Evolutionary conservation across 2,329 filamentous ascomycete genomes (phyloP).

Genomic region (Dothistroma pini): DNA sequence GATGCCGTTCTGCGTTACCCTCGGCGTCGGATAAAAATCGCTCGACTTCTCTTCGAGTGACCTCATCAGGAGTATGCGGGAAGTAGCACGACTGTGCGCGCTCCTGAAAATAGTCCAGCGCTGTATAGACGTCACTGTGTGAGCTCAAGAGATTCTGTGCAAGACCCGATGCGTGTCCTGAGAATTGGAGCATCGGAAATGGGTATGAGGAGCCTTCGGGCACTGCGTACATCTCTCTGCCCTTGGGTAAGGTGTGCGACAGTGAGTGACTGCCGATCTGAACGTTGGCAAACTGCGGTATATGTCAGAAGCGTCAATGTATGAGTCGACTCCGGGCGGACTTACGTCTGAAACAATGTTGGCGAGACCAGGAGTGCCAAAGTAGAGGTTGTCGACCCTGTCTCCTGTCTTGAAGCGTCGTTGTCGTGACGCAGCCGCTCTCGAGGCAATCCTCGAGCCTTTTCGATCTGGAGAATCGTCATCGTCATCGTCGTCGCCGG

Average conservation of each 20-base stretch:
- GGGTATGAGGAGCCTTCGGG: conserved; percentile 38
- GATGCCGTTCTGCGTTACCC: conserved; percentile 43
- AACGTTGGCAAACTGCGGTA: conserved; percentile 41
- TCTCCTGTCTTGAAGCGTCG: conserved; percentile 39
- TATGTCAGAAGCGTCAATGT: conserved; percentile 11
- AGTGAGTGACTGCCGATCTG: conserved; percentile 42
- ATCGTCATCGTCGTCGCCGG: conserved; percentile 40
- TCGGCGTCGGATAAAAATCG: conserved; percentile 42
- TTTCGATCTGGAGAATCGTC: conserved; percentile 28
- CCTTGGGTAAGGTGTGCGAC: conserved; percentile 39
- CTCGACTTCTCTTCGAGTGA: conserved; percentile 43
- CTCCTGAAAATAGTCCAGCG: conserved; percentile 42
- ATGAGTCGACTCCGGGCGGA: not conserved
- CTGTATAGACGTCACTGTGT: conserved; percentile 38
- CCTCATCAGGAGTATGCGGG: conserved; percentile 44
- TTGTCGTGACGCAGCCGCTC: conserved; percentile 28
- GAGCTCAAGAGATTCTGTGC: conserved; percentile 38
- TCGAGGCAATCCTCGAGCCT: conserved; percentile 19
- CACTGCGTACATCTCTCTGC: conserved; percentile 41
- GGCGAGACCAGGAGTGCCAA: conserved; percentile 48
- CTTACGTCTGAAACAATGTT: conserved; percentile 47
- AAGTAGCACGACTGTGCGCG: conserved; percentile 45
- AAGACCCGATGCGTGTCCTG: conserved; percentile 22
- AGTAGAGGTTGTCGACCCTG: conserved; percentile 47
- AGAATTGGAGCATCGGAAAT: conserved; percentile 41